phyloP scores from a whole-genome alignment of 176 grass and related monocot genomes.

The Eleusine coracana region DNA sequence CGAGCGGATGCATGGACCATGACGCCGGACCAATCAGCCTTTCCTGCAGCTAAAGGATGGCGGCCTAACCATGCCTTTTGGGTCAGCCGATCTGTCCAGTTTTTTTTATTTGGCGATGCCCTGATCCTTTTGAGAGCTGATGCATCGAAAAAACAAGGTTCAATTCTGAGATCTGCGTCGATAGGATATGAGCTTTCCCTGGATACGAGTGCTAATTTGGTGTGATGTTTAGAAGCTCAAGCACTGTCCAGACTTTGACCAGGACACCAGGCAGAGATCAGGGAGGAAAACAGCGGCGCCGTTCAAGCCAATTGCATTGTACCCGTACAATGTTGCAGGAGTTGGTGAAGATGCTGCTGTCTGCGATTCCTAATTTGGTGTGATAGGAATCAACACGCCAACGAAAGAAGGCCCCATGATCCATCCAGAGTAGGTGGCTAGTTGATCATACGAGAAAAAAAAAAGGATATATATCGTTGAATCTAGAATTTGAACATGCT shows the following conservation, averaged over 20 bases:
- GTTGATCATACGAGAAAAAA: neutral
- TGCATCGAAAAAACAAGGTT: neutral
- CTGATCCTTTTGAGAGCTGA: neutral
- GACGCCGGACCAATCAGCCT: constrained; percentile 20
- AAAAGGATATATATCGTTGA: neutral
- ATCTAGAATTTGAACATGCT: neutral
- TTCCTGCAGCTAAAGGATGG: constrained; percentile 40
- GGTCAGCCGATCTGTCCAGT: neutral
- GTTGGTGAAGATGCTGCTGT: constrained; percentile 5
- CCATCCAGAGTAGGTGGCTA: neutral
- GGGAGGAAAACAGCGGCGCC: neutral
- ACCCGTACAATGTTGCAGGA: neutral
- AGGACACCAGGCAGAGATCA: neutral
- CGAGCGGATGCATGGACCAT: neutral
- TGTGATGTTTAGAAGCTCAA: neutral
- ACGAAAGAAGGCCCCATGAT: neutral
- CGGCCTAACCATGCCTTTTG: constrained; percentile 25
- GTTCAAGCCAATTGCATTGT: neutral
- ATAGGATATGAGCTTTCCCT: neutral
- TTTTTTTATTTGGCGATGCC: neutral
- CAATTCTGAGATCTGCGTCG: neutral
- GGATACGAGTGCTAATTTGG: neutral
- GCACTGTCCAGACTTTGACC: constrained; percentile 1
- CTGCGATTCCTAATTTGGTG: neutral
- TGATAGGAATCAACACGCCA: neutral